Evolutionary conservation across 2,329 filamentous ascomycete species (phyloP).

Genomic region (Endocalyx cinctus): DNA sequence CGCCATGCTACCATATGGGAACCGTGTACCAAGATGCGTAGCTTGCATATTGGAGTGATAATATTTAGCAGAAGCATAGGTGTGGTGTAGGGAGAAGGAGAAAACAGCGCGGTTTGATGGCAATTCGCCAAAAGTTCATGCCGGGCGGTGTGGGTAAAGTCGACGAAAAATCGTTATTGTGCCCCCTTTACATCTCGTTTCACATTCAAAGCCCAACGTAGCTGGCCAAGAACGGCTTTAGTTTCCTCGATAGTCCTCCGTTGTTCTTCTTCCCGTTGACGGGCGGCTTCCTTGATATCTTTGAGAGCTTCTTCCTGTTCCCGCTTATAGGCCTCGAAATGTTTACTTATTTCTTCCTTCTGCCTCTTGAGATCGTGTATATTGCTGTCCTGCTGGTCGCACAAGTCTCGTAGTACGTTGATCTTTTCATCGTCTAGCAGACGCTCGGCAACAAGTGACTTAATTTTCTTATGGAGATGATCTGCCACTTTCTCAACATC

Average conservation of each 20-base stretch:
- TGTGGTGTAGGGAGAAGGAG: no score
- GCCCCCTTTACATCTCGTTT: conserved; percentile 57
- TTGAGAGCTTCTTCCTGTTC: conserved; percentile 58
- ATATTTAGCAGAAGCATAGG: no score
- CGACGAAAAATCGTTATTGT: conserved; percentile 34
- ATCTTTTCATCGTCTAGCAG: conserved; percentile 59
- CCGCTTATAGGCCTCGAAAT: conserved; percentile 61
- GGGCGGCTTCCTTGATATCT: conserved; percentile 54
- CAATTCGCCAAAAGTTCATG: no score
- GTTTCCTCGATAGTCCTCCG: conserved; percentile 54
- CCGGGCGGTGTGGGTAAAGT: no score
- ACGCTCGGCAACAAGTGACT: conserved; percentile 50
- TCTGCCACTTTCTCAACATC: conserved; percentile 51
- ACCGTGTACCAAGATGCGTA: no score
- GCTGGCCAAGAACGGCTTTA: conserved; percentile 57
- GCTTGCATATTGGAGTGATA: no score
- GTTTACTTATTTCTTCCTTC: conserved; percentile 55
- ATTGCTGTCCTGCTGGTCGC: conserved; percentile 69
- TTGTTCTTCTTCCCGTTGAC: conserved; percentile 56
- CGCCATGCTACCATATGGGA: no score
- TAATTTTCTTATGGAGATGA: conserved; percentile 50
- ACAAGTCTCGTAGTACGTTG: conserved; percentile 60
- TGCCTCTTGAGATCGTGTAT: conserved; percentile 55
- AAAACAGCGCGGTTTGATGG: no score
- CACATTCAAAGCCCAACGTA: conserved; percentile 68